Evolutionary conservation across 805 yeast genomes (phyloP), one percentile per base, ranked within the genome.

Genomic region (Peterozyma toletana): DNA sequence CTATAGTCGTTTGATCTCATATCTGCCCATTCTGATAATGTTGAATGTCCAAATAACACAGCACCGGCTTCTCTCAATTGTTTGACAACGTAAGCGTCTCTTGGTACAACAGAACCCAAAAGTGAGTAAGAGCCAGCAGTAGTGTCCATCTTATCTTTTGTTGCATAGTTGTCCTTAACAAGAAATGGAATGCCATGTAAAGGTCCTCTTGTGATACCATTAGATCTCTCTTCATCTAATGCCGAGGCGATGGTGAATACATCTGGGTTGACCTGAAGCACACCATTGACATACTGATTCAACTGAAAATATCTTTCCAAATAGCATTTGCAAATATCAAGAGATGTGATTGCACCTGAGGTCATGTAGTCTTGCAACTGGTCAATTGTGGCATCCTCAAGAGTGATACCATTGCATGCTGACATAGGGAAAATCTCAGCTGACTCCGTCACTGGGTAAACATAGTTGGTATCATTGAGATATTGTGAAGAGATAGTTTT

Each of bases 21-120:
- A 39, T 57, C 60, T 11, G 62, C 62, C 60, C 60, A 57, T 45
- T 57, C 62, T 16, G 59, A 55, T 39, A 57, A 42, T 2, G 59
- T 48, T 4, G 60, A 16, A 45, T 57, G 62, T 6, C 62, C 62
- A 39, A 56, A 55, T 13, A 57, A 41, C 5, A 57, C 55, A 17
- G 60, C 60, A 35, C 60, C 62, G 0, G 60, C 59, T 35, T 54
- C 60, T 37, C 60, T 46, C 33, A 57, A 38, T 35, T 54, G 54
- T 5, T 40, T 15, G 5, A 57, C 59, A 39, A 57, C 60, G 39
- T 45, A 48, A 9, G 60, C 59, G 46, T 56, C 62, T n/a, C 62
- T 42, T 15, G 62, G 62, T 34, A 57, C 60, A 34, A 57, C 45
- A 3, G 59, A 53, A 10, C 60, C 60, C 15, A 56, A 31, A 11